Base-by-base conservation (phyloP, 1,284 basidiomycete genomes). In the Ustilago esculenta region DNA sequence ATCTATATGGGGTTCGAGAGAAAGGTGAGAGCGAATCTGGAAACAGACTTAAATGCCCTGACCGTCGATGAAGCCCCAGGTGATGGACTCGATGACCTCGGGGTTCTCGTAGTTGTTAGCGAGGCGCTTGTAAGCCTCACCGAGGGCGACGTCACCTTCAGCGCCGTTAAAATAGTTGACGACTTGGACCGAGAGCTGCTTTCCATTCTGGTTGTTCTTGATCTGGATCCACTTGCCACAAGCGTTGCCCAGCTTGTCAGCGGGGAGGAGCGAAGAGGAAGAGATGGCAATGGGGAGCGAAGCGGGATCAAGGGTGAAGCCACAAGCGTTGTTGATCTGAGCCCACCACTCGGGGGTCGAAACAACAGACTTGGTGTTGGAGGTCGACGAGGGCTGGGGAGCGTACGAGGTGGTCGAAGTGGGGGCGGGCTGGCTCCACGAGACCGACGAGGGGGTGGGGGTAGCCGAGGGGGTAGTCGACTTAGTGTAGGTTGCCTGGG, bases 181-280 rank as follows among this genome's bases (percentile, higher is more conserved):
- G 23, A 74, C 60, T 58, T 67, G 63, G 50, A 66, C 63, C 6
- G 59, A 63, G 64, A 74, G 47, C 59, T 63, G 46, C 67, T 74
- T 74, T 63, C 68, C 67, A 68, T 74, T 74, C 46, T 56, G 50
- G 59, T 69, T 59, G 68, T 74, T 74, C 59, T 64, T 65, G 50
- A 71, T 44, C 63, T 68, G 68, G 60, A 74, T 44, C 67, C 67
- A 71, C 68, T 71, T 71, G 67, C 72, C 72, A 50, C 72, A 74
- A 39, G 68, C 68, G 37, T 43, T 35, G 30, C 23, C 9, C 40
- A 74, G 68, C 55, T 74, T 52, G 54, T 57, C 56, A 41, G 52
- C 51, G 35, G 49, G 7, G 50, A 67, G 64, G 45, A 68, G 59
- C 33, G 59, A 41, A 15, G 68, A 71, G 37, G 30, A 29, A 10